These are phyloP conservation scores for Fusarium chuoi DNA, from an alignment of 2,329 filamentous ascomycete species.

Conservation along the genomic window DNA sequence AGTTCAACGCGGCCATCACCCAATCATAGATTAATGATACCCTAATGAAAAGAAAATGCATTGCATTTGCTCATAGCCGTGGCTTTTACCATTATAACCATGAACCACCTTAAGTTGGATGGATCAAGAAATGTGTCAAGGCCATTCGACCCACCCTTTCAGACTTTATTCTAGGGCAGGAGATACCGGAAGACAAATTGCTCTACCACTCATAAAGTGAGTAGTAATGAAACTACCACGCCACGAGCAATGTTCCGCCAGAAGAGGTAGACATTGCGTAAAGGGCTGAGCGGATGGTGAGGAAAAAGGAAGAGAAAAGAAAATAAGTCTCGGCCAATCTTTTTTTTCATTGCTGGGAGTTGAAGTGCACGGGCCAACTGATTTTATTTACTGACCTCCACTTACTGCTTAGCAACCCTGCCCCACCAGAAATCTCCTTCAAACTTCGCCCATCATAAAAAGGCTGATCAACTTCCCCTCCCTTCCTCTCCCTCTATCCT, in stretches of 20 bases:
- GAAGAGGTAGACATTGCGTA: slow-evolving; percentile 45
- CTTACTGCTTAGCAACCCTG: slow-evolving; percentile 15
- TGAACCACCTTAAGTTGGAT: slow-evolving; percentile 7
- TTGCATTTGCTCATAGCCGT: background rate
- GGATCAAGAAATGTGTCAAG: slow-evolving; percentile 66
- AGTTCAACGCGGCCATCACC: slow-evolving; percentile 48
- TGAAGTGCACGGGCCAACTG: slow-evolving; percentile 39
- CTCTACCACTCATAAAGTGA: slow-evolving; percentile 70
- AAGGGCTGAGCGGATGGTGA: slow-evolving; percentile 46
- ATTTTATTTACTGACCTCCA: background rate
- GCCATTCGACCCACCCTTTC: slow-evolving; percentile 88
- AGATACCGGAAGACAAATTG: slow-evolving; percentile 80
- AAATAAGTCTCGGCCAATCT: slow-evolving; percentile 42
- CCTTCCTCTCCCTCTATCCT: slow-evolving; percentile 15
- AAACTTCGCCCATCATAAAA: slow-evolving; percentile 28
- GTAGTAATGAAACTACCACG: slow-evolving; percentile 63
- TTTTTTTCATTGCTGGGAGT: slow-evolving; percentile 18
- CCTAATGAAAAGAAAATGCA: slow-evolving; percentile 25
- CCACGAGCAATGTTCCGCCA: slow-evolving; percentile 43
- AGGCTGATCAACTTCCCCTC: slow-evolving; percentile 19
- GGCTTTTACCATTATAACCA: background rate
- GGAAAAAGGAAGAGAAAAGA: slow-evolving; percentile 39
- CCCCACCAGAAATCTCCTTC: slow-evolving; percentile 41
- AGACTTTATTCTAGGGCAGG: slow-evolving; percentile 82
- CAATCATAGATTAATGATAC: slow-evolving; percentile 46